Evolutionary conservation across 345 rosid species (phyloP).

Genomic region (Viola odorata): DNA sequence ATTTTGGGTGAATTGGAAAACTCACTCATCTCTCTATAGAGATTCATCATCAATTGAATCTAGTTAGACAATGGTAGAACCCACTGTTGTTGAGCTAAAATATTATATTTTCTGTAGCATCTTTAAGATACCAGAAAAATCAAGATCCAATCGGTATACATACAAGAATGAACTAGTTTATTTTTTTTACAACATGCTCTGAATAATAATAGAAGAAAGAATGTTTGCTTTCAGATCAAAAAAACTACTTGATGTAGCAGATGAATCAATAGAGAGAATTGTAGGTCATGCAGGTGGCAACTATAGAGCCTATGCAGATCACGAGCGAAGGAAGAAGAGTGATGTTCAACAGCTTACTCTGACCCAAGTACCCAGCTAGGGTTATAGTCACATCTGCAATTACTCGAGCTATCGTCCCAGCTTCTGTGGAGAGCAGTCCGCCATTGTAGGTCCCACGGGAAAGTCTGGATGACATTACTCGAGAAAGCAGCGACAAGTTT

Average conservation of each 20-base stretch:
- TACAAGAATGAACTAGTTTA: too few species aligned
- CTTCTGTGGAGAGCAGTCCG: slow-evolving; percentile 90
- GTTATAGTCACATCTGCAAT: slow-evolving; percentile 92
- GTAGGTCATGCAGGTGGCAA: slow-evolving; percentile 84
- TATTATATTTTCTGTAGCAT: too few species aligned
- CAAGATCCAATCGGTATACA: too few species aligned
- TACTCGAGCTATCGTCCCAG: slow-evolving; percentile 94
- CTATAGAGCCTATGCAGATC: slow-evolving; percentile 65
- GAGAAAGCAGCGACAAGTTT: slow-evolving; percentile 80
- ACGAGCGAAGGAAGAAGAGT: slow-evolving; percentile 86
- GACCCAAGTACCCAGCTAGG: slow-evolving; percentile 77
- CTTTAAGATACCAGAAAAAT: too few species aligned
- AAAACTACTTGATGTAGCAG: background rate
- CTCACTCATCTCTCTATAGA: too few species aligned
- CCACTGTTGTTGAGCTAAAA: too few species aligned
- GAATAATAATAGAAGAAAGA: too few species aligned
- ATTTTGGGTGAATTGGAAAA: too few species aligned
- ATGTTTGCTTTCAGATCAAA: too few species aligned
- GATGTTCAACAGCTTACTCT: slow-evolving; percentile 59
- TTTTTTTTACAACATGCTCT: too few species aligned
- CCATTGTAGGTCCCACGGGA: slow-evolving; percentile 96
- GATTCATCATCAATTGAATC: too few species aligned
- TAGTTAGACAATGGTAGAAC: too few species aligned
- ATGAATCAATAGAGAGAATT: slow-evolving; percentile 72
- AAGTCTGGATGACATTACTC: slow-evolving; percentile 96